A percentile compares a stretch with the other conserved stretches of the same genome.
Conservation (phyloP, 441 rosid species). For the Corymbia citriodora region DNA sequence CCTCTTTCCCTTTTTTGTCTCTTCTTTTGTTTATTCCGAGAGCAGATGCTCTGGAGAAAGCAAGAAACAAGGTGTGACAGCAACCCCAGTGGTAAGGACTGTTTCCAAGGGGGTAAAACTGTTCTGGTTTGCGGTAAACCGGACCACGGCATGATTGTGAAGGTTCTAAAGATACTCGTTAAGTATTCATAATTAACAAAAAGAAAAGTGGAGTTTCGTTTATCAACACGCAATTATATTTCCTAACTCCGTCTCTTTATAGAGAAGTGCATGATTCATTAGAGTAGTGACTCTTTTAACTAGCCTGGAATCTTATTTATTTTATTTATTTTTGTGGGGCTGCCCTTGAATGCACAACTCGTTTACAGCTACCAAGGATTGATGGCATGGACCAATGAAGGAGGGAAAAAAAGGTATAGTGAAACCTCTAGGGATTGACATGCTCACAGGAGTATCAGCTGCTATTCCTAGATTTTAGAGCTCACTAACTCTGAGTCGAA, state of each 20-base stretch:
- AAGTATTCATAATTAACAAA: background rate
- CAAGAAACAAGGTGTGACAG: background rate
- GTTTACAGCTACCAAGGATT: background rate
- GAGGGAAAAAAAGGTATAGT: background rate
- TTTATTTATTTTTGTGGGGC: background rate
- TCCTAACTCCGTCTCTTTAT: background rate
- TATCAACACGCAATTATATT: background rate
- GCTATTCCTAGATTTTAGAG: background rate
- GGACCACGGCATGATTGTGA: background rate
- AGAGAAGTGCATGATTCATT: background rate
- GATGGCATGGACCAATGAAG: background rate
- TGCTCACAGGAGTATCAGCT: background rate
- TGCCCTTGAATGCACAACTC: background rate
- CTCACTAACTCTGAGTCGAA: background rate
- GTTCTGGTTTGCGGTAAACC: background rate
- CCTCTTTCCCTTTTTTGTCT: background rate
- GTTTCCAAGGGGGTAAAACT: background rate
- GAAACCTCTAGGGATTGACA: background rate
- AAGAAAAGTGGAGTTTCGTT: background rate
- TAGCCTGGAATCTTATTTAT: background rate
- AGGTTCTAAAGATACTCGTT: background rate
- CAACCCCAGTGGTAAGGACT: background rate
- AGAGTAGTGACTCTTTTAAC: background rate
- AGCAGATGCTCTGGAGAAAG: background rate
- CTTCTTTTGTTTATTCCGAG: background rate